Evolutionary conservation across 768 basidiomycete species (phyloP).

Genomic region (Pleurotus eryngii): DNA sequence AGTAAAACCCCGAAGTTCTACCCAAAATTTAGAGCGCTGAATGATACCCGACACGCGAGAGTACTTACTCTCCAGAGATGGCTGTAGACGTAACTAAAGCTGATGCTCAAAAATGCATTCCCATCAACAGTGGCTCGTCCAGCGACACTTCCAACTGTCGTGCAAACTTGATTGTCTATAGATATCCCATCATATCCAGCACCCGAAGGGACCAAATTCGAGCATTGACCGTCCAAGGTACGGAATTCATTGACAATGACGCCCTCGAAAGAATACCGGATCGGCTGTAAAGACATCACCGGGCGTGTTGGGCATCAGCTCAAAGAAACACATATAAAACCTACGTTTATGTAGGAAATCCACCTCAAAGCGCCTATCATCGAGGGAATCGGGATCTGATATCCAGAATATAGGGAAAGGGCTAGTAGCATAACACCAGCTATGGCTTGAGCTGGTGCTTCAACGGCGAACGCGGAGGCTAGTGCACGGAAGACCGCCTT

Average conservation of each 20-base stretch:
- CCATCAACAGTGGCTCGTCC: slow-evolving; percentile 64
- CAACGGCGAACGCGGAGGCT: slow-evolving; percentile 54
- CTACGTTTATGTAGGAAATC: slow-evolving; percentile 62
- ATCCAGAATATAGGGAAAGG: slow-evolving; percentile 20
- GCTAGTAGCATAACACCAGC: slow-evolving; percentile 38
- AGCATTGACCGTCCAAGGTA: slow-evolving; percentile 57
- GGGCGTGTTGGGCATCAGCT: background rate
- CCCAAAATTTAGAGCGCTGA: no score
- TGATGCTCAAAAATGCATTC: slow-evolving; percentile 42
- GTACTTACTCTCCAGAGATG: slow-evolving; percentile 40
- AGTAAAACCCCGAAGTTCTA: slow-evolving; percentile 69
- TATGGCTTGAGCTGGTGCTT: slow-evolving; percentile 61
- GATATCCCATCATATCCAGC: slow-evolving; percentile 57
- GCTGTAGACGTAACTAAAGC: slow-evolving; percentile 42
- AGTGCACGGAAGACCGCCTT: slow-evolving; percentile 73
- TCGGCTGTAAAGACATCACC: slow-evolving; percentile 36
- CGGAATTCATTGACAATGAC: slow-evolving; percentile 82
- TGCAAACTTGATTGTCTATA: slow-evolving; percentile 71
- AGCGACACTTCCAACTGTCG: slow-evolving; percentile 59
- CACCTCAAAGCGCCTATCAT: slow-evolving; percentile 71
- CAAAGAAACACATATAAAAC: slow-evolving; percentile 10
- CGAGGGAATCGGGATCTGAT: slow-evolving; percentile 46
- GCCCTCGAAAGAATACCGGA: slow-evolving; percentile 71
- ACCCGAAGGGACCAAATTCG: slow-evolving; percentile 57
- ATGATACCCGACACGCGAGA: background rate